Evolutionary conservation across 495 filamentous ascomycete genomes (phyloP), one percentile per base, ranked within the genome.

Genomic region (Mycothermus thermophilus): DNA sequence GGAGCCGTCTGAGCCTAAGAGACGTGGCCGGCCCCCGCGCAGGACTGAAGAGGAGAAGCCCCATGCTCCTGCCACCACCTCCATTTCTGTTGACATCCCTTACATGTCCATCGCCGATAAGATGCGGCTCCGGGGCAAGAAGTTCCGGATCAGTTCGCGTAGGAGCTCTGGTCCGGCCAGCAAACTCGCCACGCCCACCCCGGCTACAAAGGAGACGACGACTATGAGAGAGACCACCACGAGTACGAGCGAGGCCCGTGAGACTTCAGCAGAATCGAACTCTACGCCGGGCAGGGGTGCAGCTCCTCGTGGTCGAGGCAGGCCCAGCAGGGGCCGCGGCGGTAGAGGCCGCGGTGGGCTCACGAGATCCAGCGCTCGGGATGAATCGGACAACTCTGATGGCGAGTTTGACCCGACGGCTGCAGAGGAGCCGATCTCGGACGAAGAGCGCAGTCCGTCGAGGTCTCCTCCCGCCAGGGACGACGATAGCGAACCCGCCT

Each of bases 21-120:
- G 44, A 40, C 37, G 43, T 8, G 43, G 51, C n/a, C 48, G 53
- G 4, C 48, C 50, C 14, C 48, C 47, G 9, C 36, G 37, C 4
- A 44, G 34, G 5, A 24, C 40, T 7, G 21, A 36, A 10, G 38
- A 34, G n/a, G n/a, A n/a, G 5, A 21, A 37, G 15, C 14, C 25
- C 9, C 23, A 22, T 3, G 15, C 22, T 25, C 22, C 22, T 11
- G 6, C 11, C 22, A 25, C 22, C 22, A 25, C 22, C 22, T 6
- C 22, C 22, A 25, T 16, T 42, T 1, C 10, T 32, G 1, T 42
- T 1, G 52, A 44, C 14, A 15, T 34, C 2, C 11, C 42, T 1
- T 40, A 55, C 18, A 47, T 66, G 47, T 66, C 64, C 6, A 57
- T 68, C 56, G 53, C 53, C 22, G 64, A 66, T 18, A 47, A 60